Evolutionary conservation across 129 eudicot species (phyloP).

Genomic region (Kitagawia praeruptora): DNA sequence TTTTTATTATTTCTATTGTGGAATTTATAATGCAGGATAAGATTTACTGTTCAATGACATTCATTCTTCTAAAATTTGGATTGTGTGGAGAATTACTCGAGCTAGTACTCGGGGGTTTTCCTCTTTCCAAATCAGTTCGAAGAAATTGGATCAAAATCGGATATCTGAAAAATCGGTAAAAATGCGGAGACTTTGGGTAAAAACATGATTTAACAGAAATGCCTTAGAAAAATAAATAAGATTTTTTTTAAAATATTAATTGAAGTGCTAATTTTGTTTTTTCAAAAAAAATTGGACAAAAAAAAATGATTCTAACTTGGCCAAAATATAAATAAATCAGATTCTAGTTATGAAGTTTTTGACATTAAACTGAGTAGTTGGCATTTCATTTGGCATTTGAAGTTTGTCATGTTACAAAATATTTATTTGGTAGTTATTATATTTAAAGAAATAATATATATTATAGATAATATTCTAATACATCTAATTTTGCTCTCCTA

Average conservation of each 20-base stretch:
- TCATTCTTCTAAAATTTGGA: not conserved
- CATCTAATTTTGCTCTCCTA: not conserved
- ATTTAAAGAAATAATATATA: too few species aligned
- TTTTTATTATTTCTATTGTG: not conserved
- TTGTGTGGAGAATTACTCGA: not conserved
- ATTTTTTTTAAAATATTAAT: too few species aligned
- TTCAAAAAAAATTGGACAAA: too few species aligned
- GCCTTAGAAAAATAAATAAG: not conserved
- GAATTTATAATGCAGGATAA: not conserved
- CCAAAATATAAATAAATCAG: not conserved
- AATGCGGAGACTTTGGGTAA: too few species aligned
- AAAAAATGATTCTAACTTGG: not conserved
- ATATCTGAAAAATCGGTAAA: not conserved
- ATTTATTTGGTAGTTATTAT: not conserved
- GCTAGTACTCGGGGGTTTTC: not conserved
- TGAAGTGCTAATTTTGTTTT: too few species aligned
- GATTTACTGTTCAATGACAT: not conserved
- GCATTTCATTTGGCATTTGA: not conserved
- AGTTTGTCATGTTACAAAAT: not conserved
- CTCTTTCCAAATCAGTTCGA: not conserved
- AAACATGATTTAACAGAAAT: too few species aligned
- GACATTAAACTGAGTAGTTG: not conserved
- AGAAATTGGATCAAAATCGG: not conserved
- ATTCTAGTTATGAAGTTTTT: not conserved
- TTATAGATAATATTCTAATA: not conserved